A percentile compares a stretch with the other conserved stretches of the same genome.
phyloP scores from a whole-genome alignment of 129 eudicot species.

The Ambrosia trifida region DNA sequence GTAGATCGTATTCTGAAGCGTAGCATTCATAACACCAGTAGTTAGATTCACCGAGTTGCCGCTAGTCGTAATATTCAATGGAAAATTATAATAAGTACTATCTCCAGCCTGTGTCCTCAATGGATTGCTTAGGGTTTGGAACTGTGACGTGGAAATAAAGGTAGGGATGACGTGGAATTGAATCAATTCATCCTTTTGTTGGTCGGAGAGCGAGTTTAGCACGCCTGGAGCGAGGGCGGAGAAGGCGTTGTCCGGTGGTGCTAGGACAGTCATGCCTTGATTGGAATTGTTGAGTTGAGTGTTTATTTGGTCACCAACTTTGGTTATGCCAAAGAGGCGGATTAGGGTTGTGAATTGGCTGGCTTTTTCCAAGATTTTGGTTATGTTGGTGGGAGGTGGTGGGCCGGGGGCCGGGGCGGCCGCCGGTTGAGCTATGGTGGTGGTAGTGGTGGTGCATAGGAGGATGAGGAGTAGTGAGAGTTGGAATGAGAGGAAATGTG shows the following conservation, averaged over 20 bases:
- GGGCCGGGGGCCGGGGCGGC: slow-evolving; percentile 51
- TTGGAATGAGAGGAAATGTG: slow-evolving; percentile 23
- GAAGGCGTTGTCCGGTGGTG: slow-evolving; percentile 86
- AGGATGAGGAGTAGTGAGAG: slow-evolving; percentile 29
- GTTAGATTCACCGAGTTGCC: slow-evolving; percentile 79
- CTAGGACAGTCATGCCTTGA: slow-evolving; percentile 72
- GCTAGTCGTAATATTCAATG: slow-evolving; percentile 66
- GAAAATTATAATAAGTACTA: slow-evolving; percentile 47
- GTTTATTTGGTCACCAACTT: slow-evolving; percentile 68
- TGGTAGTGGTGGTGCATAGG: slow-evolving; percentile 35
- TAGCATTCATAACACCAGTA: slow-evolving; percentile 67
- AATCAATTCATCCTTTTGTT: slow-evolving; percentile 63
- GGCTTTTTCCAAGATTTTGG: slow-evolving; percentile 77
- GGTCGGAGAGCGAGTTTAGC: slow-evolving; percentile 71
- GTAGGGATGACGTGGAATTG: slow-evolving; percentile 76
- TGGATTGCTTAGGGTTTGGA: slow-evolving; percentile 85
- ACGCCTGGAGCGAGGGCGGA: slow-evolving; percentile 66
- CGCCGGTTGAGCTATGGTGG: slow-evolving; percentile 57
- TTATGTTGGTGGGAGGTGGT: slow-evolving; percentile 73
- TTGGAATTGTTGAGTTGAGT: slow-evolving; percentile 86
- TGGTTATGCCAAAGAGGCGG: slow-evolving; percentile 56
- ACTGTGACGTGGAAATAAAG: slow-evolving; percentile 55
- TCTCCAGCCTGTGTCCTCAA: slow-evolving; percentile 88
- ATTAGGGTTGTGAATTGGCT: slow-evolving; percentile 80
- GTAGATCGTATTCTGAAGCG: slow-evolving; percentile 61